phyloP scores from a whole-genome alignment of 176 grass and related monocot genomes.

The Eragrostis nindensis region DNA sequence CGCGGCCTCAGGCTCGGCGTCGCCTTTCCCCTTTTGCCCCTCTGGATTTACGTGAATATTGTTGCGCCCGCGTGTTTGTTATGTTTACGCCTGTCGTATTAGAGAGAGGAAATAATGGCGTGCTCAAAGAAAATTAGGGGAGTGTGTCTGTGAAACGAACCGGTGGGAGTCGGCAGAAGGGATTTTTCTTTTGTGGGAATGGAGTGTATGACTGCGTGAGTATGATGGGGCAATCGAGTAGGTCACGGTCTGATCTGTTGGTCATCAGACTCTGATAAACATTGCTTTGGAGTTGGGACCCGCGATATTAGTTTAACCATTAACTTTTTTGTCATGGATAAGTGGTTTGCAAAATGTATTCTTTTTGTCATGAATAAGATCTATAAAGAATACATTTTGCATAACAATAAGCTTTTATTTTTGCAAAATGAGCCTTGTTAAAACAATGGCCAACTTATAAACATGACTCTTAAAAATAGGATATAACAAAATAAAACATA shows the following conservation, averaged over 20 bases:
- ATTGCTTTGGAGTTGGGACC: neutral
- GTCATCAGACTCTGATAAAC: neutral
- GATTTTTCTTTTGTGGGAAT: too few relatives aligned
- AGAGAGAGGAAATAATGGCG: neutral
- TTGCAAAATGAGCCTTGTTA: too few relatives aligned
- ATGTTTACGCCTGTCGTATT: neutral
- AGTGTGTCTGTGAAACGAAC: neutral
- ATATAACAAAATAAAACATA: too few relatives aligned
- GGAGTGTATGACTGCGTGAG: too few relatives aligned
- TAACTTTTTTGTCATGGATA: neutral
- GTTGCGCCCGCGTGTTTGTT: constrained; percentile 26
- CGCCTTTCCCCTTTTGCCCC: constrained; percentile 54
- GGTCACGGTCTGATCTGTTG: neutral
- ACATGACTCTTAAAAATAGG: too few relatives aligned
- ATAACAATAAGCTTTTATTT: too few relatives aligned
- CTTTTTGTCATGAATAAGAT: too few relatives aligned
- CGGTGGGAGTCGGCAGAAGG: neutral
- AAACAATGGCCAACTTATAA: too few relatives aligned
- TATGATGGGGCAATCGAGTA: neutral
- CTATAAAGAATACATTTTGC: too few relatives aligned
- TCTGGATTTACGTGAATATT: constrained; percentile 48
- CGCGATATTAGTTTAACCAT: neutral
- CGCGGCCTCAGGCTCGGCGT: constrained; percentile 34
- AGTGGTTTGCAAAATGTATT: too few relatives aligned
- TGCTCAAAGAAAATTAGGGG: neutral